A percentile compares a stretch with the other conserved stretches of the same genome.
Evolutionary conservation across 2,329 filamentous ascomycete genomes (phyloP).

Genomic region (Ustulina deusta): DNA sequence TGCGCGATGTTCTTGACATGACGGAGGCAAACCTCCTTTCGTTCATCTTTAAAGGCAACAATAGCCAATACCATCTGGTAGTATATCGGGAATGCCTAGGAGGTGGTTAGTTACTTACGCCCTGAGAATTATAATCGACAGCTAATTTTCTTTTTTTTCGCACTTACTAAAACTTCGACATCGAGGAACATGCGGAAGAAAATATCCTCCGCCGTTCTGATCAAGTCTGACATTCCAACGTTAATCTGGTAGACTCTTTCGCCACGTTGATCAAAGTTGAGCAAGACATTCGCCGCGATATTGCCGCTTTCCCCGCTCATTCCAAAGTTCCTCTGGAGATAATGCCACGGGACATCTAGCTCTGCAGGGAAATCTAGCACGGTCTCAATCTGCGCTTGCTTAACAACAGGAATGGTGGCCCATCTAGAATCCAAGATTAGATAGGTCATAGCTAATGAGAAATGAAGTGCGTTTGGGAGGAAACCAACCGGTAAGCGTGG

Average conservation of each 20-base stretch:
- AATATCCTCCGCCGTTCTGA: neutral
- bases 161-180: neutral
- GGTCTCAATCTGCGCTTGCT: neutral
- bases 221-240: neutral
- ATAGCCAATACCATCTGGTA: conserved; percentile 47
- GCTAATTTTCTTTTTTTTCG: too few species aligned
- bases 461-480: neutral
- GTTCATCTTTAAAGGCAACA: conserved; percentile 40
- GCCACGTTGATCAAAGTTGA: conserved; percentile 49
- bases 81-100: conserved; percentile 49
- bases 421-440: neutral
- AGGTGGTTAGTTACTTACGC: neutral
- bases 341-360: conserved; percentile 50
- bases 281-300: conserved; percentile 49
- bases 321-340: conserved; percentile 51
- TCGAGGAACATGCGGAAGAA: neutral
- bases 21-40: conserved; percentile 40
- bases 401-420: neutral
- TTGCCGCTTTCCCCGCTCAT: conserved; percentile 51
- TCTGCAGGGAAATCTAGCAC: conserved; percentile 48
- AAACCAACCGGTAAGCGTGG: neutral
- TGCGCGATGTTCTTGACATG: conserved; percentile 40
- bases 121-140: too few species aligned
- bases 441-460: neutral
- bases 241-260: conserved; percentile 51